These are phyloP conservation scores for Trichoderma sp. DNA, from an alignment of 2,329 filamentous ascomycete species.

Conservation along the genomic window DNA sequence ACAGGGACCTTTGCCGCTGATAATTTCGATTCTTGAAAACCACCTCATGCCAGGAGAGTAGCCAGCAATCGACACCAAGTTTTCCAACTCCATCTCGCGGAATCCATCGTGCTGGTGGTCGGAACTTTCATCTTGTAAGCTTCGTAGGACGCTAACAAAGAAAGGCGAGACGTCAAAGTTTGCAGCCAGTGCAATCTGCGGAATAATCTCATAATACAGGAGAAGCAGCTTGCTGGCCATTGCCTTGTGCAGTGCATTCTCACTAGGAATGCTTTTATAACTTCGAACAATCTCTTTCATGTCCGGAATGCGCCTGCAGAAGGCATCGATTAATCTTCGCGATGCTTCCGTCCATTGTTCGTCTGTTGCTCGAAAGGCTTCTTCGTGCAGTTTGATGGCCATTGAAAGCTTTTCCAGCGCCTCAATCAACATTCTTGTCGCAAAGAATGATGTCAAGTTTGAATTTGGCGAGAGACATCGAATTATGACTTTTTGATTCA, in stretches of 20 bases:
- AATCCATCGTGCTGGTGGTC: conserved; percentile 55
- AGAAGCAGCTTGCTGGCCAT: conserved; percentile 75
- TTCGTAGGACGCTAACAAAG: conserved; percentile 67
- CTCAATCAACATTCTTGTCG: conserved; percentile 74
- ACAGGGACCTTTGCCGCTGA: conserved; percentile 45
- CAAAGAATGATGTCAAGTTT: conserved; percentile 81
- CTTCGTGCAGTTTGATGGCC: conserved; percentile 63
- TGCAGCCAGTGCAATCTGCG: conserved; percentile 75
- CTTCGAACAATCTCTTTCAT: conserved; percentile 78
- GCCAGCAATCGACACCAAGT: conserved; percentile 77
- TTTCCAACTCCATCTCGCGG: conserved; percentile 73
- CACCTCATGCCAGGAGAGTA: conserved; percentile 84
- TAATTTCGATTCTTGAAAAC: conserved; percentile 73
- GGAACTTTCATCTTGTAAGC: conserved; percentile 57
- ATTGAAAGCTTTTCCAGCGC: conserved; percentile 75
- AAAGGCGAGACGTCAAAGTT: conserved; percentile 85
- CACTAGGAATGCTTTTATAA: conserved; percentile 68
- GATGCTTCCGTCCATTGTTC: conserved; percentile 69
- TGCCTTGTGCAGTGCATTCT: conserved; percentile 74
- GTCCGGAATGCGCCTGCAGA: conserved; percentile 75
- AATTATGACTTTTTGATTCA: conserved; percentile 76
- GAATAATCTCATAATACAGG: conserved; percentile 82
- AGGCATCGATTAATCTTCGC: conserved; percentile 69
- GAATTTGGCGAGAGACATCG: conserved; percentile 78
- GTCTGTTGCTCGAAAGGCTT: conserved; percentile 42